Base-by-base conservation (phyloP, 768 basidiomycete species). In the Boletus eberwhitei region DNA sequence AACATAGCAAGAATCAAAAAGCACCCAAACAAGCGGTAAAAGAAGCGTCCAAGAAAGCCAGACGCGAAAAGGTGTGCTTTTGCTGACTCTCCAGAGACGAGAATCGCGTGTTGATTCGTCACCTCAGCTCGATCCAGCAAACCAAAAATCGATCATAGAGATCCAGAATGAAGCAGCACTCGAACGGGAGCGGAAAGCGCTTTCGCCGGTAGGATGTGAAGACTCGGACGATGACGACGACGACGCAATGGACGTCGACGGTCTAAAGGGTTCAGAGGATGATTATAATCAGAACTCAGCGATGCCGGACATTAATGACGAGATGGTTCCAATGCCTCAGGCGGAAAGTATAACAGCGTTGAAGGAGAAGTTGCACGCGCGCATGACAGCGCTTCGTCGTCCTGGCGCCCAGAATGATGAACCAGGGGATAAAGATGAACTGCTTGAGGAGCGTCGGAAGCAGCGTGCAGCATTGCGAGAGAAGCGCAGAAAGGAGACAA, bases 41-140 rank as follows among this genome's bases (percentile, higher is more conserved):
- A 67, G 92, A 95, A 70, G 89, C 86, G 2, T 84, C 89, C 12
- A 92, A 88, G 72, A 93, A 92, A 63, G 92, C 92, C 0, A 91
- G 88, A 68, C 80, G 85, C 40, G 89, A 90, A 52, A 95, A 94
- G 81, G 94, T 90, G 37, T 31, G 49, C 12, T 22, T 24, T 34
- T 31, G n/a, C 4, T 26, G 31, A 32, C 24, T 4, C 36, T 38
- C 31, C 12, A n/a, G 41, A 32, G 34, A 50, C 29, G 21, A 46
- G 24, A 50, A 8, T 32, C 12, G 5, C 19, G 13, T 21, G 22
- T 29, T 40, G 21, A 56, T 24, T 5, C 37, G 7, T 34, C 31
- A 8, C 11, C 29, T 22, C 19, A 98, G 94, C 88, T 97, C 62
- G 93, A 98, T 70, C 96, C 96, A 1, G 87, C 85, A 7, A 94